Conservation (phyloP, 2,329 filamentous ascomycete genomes). For the Curvularia hawaiiensis region DNA sequence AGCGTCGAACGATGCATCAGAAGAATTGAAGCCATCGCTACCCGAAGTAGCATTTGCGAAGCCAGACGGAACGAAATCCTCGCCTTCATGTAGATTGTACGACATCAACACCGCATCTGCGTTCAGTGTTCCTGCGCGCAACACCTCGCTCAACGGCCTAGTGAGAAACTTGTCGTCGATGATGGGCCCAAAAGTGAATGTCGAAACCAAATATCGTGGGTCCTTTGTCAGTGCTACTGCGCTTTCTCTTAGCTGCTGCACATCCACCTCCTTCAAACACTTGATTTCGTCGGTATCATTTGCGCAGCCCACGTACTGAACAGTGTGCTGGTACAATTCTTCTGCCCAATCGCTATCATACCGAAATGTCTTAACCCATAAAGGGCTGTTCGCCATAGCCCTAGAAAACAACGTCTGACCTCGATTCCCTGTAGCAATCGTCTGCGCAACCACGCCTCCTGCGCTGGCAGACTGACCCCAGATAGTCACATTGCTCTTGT, state of each 20-base stretch:
- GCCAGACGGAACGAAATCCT: conserved; percentile 63
- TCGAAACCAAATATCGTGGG: conserved; percentile 60
- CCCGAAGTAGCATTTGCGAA: conserved; percentile 34
- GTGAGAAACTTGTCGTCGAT: conserved; percentile 60
- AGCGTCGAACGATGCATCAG: conserved; percentile 53
- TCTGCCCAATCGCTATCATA: too few species aligned
- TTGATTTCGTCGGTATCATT: conserved; percentile 50
- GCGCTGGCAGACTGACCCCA: too few species aligned
- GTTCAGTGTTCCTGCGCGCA: conserved; percentile 49
- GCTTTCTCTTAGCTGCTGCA: conserved; percentile 60
- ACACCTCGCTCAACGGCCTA: conserved; percentile 53
- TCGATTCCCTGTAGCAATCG: too few species aligned
- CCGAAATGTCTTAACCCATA: too few species aligned
- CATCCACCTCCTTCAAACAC: conserved; percentile 61
- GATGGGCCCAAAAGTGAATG: conserved; percentile 66
- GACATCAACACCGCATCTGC: conserved; percentile 57
- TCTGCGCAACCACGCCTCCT: too few species aligned
- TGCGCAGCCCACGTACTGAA: too few species aligned
- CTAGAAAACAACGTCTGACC: too few species aligned
- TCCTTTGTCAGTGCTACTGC: conserved; percentile 55
- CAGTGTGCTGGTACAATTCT: too few species aligned
- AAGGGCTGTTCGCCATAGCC: too few species aligned
- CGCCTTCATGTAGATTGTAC: conserved; percentile 68
- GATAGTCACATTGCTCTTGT: too few species aligned
- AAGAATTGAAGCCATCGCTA: conserved; percentile 55